Evolutionary conservation across 1,139 yeast species (phyloP), one percentile per base, ranked within the genome.

Genomic region (Protomyces pachydermus): DNA sequence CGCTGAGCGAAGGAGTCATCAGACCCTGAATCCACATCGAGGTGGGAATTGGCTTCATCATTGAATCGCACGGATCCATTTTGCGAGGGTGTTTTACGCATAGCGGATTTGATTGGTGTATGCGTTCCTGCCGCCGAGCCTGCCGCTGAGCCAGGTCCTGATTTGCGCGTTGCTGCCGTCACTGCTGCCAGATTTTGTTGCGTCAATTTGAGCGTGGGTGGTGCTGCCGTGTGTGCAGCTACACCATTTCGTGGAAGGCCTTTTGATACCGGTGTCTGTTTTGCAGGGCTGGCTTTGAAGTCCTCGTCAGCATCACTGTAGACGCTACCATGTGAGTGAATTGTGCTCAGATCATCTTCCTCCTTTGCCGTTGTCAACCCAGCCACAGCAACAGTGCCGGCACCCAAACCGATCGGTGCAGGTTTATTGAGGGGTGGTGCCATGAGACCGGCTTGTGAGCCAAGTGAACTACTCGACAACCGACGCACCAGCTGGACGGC

Each of bases 261-360:
- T 16, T 38, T 14, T 28, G 32, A 28, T 14, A 6, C 42, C 4
- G 16, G 14, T 14, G 16, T n/a, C 4, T 12, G 42, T 39, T 51
- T 46, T 3, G 56, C 56, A 9, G 62, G 62, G 32, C 62, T 58
- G 34, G 62, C 52, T 18, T 58, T 58, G 56, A 52, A 58, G 45
- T 58, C 62, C 46, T 58, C 62, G 42, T 58, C 62, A 6, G 62
- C 62, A 37, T 58, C 62, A 46, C 62, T 58, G 56, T 58, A 58
- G 23, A 55, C 62, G 48, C 62, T 58, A 5, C 48, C 48, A n/a
- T 58, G 53, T n/a, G 56, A 51, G 16, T 45, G 56, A 18, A 58
- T 58, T 16, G 62, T 58, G 34, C 62, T 58, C 37, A 58, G 35
- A 6, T 58, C 54, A 9, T 54, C 61, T 6, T 58, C 56, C 10